Conservation (phyloP, 495 filamentous ascomycete species). For the Letharia columbiana region DNA sequence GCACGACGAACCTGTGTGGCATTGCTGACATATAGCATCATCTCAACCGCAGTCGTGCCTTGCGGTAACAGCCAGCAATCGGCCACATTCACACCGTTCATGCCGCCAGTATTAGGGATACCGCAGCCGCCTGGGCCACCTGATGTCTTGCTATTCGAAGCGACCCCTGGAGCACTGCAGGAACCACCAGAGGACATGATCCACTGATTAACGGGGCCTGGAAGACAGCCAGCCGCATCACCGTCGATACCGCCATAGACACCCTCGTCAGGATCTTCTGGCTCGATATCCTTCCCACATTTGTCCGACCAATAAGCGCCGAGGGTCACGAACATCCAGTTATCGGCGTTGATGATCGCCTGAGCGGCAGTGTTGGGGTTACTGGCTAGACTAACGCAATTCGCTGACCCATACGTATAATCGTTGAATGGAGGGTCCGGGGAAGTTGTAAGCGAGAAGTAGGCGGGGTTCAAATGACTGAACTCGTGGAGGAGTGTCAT, state of each 20-base stretch:
- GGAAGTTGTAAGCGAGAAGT: neutral
- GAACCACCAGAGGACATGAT: neutral
- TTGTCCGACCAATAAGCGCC: slow-evolving; percentile 1
- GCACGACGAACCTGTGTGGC: neutral
- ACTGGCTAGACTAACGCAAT: neutral
- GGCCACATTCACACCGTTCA: neutral
- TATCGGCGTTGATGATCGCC: neutral
- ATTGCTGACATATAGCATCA: neutral
- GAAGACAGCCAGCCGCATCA: neutral
- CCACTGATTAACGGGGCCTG: neutral
- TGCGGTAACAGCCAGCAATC: neutral
- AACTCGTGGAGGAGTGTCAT: neutral
- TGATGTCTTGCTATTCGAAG: neutral
- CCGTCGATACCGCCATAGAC: neutral
- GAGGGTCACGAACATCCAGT: neutral
- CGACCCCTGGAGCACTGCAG: neutral
- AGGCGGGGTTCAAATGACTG: neutral
- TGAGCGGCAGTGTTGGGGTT: neutral
- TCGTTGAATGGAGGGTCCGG: neutral
- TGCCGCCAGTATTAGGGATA: neutral
- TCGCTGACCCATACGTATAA: neutral
- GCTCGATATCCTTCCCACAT: neutral
- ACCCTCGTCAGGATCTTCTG: neutral
- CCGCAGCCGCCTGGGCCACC: neutral
- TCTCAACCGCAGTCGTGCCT: neutral